Conservation (phyloP, 2,329 filamentous ascomycete species). For the Microdochium trichocladiopsis region DNA sequence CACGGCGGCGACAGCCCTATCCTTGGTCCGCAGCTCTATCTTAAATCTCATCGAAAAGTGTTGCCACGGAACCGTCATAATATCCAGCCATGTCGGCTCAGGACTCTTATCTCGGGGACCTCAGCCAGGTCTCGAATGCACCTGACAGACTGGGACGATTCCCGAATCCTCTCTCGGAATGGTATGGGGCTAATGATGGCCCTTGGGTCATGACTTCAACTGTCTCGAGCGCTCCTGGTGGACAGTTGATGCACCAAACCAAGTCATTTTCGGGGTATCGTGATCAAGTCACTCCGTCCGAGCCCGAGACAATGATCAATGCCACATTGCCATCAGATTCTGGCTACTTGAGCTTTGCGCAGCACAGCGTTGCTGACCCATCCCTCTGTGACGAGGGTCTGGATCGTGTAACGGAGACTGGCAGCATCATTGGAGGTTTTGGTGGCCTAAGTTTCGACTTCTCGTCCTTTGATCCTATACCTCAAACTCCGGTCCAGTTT, state of each 20-base stretch:
- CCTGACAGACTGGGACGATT: conserved; percentile 2
- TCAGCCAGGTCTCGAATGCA: conserved; percentile 1
- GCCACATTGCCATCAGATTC: conserved; percentile 32
- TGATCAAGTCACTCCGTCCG: conserved; percentile 24
- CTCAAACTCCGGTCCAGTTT: conserved; percentile 4
- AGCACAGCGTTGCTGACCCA: conserved; percentile 33
- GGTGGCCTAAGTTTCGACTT: conserved; percentile 15
- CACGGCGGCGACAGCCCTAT: too few relatives aligned
- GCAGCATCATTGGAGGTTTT: conserved; percentile 27
- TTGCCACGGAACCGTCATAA: not conserved
- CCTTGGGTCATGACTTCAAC: conserved; percentile 34
- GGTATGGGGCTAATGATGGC: conserved; percentile 29
- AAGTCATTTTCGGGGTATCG: conserved; percentile 12
- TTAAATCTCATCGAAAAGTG: not conserved
- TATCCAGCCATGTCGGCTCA: not conserved
- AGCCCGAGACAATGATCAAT: conserved; percentile 28
- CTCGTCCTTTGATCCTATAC: conserved; percentile 8
- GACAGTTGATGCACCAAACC: not conserved
- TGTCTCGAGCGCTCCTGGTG: conserved; percentile 14
- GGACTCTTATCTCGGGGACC: not conserved
- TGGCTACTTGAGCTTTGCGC: conserved; percentile 35
- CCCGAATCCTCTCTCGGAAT: conserved; percentile 19
- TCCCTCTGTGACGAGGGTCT: conserved; percentile 34
- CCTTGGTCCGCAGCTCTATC: too few relatives aligned
- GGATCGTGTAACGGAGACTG: conserved; percentile 30